These are phyloP conservation scores for Bretziella fagacearum DNA, from an alignment of 2,329 filamentous ascomycete species.

Conservation along the genomic window DNA sequence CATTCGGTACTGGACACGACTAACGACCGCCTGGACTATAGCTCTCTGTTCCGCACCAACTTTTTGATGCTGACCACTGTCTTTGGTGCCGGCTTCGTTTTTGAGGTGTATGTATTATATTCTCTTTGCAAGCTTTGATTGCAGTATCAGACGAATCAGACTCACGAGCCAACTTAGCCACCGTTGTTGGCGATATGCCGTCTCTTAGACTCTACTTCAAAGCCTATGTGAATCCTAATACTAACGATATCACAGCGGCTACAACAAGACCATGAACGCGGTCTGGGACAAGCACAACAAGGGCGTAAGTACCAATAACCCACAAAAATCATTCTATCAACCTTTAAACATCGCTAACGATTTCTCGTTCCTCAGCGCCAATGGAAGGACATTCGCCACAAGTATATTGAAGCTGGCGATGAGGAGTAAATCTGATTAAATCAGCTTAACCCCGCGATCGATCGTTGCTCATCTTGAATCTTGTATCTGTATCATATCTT, in stretches of 20 bases:
- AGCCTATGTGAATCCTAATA: not conserved
- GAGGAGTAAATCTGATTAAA: conserved; percentile 32
- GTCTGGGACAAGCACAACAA: conserved; percentile 85
- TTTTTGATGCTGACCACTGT: conserved; percentile 72
- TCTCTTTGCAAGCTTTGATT: not conserved
- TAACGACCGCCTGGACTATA: conserved; percentile 25
- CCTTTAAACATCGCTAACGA: not conserved
- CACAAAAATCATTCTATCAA: no score
- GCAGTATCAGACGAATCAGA: not conserved
- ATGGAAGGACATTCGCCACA: conserved; percentile 98
- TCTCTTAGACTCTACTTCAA: not conserved
- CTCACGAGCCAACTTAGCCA: not conserved
- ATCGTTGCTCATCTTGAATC: not conserved
- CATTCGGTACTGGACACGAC: not conserved
- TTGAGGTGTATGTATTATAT: conserved; percentile 64
- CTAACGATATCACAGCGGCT: conserved; percentile 40
- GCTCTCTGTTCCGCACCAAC: conserved; percentile 74
- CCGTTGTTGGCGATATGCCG: not conserved
- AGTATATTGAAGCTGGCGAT: conserved; percentile 57
- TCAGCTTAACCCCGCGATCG: no score
- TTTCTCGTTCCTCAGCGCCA: conserved; percentile 49
- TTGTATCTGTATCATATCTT: conserved; percentile 11
- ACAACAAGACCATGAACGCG: conserved; percentile 65
- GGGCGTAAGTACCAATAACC: conserved; percentile 56
- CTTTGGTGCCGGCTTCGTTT: conserved; percentile 74